Evolutionary conservation across 2,329 filamentous ascomycete genomes (phyloP).

Genomic region (Aulographum hederae): DNA sequence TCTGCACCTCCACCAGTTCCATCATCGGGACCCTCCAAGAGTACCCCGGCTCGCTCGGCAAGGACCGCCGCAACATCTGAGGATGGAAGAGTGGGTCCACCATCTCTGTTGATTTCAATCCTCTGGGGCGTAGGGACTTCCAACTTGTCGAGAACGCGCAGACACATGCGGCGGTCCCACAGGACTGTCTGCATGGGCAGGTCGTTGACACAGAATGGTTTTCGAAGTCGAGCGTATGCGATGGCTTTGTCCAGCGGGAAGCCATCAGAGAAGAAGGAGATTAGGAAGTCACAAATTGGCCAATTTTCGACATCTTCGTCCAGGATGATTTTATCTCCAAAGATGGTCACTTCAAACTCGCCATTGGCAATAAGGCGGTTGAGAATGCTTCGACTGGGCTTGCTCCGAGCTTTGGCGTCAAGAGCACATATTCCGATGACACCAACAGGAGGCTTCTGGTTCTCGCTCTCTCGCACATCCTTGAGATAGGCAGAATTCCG

Average conservation of each 20-base stretch:
- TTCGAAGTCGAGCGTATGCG: slow-evolving; percentile 78
- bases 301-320: slow-evolving; percentile 95
- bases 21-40: slow-evolving; percentile 50
- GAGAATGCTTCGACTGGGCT: slow-evolving; percentile 89
- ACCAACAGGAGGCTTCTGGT: slow-evolving; percentile 29
- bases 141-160: slow-evolving; percentile 75
- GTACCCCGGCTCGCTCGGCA: slow-evolving; percentile 61
- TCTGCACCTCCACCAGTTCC: slow-evolving; percentile 41
- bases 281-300: slow-evolving; percentile 90
- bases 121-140: slow-evolving; percentile 77
- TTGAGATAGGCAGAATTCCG: too few relatives aligned
- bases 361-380: slow-evolving; percentile 78
- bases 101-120: slow-evolving; percentile 82
- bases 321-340: slow-evolving; percentile 95
- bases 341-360: slow-evolving; percentile 93
- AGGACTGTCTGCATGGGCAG: slow-evolving; percentile 92
- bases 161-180: slow-evolving; percentile 84
- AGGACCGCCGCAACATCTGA: slow-evolving; percentile 66
- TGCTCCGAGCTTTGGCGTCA: slow-evolving; percentile 89
- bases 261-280: slow-evolving; percentile 96
- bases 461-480: slow-evolving; percentile 32
- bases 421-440: slow-evolving; percentile 86
- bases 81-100: slow-evolving; percentile 63
- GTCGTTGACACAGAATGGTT: slow-evolving; percentile 95
- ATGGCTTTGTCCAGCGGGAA: slow-evolving; percentile 96